These are phyloP conservation scores for Fusarium armeniacum DNA, from an alignment of 2,329 filamentous ascomycete species.

Conservation along the genomic window DNA sequence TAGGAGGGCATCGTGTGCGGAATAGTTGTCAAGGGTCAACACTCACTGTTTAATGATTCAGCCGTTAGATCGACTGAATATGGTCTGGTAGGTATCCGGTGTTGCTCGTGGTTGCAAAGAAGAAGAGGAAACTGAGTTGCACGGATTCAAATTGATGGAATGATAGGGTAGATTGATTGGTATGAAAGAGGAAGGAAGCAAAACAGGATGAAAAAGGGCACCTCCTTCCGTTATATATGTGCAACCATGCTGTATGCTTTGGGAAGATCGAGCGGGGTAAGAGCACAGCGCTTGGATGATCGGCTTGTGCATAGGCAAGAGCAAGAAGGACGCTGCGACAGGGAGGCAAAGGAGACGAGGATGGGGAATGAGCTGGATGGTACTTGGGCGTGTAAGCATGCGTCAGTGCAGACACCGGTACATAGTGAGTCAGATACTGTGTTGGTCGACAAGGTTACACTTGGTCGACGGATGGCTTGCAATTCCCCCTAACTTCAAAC, in stretches of 20 bases:
- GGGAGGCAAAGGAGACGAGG: constrained; percentile 23
- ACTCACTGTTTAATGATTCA: constrained; percentile 31
- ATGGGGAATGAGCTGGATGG: not conserved
- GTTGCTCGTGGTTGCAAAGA: not conserved
- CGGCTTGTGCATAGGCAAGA: constrained; percentile 16
- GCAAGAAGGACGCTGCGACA: constrained; percentile 20
- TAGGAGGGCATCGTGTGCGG: not conserved
- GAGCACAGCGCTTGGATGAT: constrained; percentile 40
- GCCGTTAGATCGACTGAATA: constrained; percentile 4
- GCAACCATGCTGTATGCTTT: constrained; percentile 28
- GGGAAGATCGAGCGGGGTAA: constrained; percentile 47
- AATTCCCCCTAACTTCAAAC: constrained; percentile 39
- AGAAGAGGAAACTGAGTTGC: not conserved
- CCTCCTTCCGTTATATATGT: constrained; percentile 38
- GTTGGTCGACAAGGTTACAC: constrained; percentile 40
- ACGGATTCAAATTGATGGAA: not conserved
- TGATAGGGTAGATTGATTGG: constrained; percentile 16
- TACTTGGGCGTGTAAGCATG: constrained; percentile 20
- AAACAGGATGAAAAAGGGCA: constrained; percentile 16
- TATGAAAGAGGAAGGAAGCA: constrained; percentile 9
- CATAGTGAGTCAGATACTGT: constrained; percentile 42
- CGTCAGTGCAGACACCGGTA: constrained; percentile 14
- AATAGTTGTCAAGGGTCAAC: not conserved
- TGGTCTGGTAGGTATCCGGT: not conserved
- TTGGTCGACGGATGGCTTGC: constrained; percentile 36